These are phyloP conservation scores for Picea glauca DNA, from an alignment of 75 land plant genomes.

Conservation along the genomic window DNA sequence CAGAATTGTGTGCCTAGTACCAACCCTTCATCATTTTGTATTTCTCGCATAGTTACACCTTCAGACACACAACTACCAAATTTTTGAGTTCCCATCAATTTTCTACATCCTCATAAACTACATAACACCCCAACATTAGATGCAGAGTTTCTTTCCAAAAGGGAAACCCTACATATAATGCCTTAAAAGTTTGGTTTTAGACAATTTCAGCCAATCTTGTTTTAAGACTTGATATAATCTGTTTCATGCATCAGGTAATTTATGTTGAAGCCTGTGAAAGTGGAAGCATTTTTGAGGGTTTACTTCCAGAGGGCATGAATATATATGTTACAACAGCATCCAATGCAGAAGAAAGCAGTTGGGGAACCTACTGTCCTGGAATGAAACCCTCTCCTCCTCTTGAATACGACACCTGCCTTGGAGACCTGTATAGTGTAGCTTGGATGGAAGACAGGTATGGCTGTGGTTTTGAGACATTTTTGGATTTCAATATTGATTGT, in stretches of 20 bases:
- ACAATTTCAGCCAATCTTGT: not conserved
- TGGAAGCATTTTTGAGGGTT: slow-evolving; percentile 89
- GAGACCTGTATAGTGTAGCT: slow-evolving; percentile 88
- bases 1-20: not conserved
- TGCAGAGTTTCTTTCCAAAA: not conserved
- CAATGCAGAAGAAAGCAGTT: slow-evolving; percentile 83
- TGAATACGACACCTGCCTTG: slow-evolving; percentile 79
- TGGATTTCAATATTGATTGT: not conserved
- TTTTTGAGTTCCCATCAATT: not conserved
- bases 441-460: slow-evolving; percentile 96
- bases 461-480: not conserved
- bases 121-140: no score
- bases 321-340: slow-evolving; percentile 91
- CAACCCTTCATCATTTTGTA: not conserved
- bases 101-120: no score
- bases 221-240: not conserved
- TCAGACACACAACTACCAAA: not conserved
- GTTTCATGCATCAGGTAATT: slow-evolving; percentile 43
- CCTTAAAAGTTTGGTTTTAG: not conserved
- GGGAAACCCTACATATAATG: not conserved
- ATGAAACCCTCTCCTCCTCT: slow-evolving; percentile 77
- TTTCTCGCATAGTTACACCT: not conserved
- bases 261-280: slow-evolving; percentile 96
- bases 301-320: slow-evolving; percentile 66
- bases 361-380: slow-evolving; percentile 93